Base-by-base conservation (phyloP, 1,284 basidiomycete species). In the Ceratobasidium sp. region DNA sequence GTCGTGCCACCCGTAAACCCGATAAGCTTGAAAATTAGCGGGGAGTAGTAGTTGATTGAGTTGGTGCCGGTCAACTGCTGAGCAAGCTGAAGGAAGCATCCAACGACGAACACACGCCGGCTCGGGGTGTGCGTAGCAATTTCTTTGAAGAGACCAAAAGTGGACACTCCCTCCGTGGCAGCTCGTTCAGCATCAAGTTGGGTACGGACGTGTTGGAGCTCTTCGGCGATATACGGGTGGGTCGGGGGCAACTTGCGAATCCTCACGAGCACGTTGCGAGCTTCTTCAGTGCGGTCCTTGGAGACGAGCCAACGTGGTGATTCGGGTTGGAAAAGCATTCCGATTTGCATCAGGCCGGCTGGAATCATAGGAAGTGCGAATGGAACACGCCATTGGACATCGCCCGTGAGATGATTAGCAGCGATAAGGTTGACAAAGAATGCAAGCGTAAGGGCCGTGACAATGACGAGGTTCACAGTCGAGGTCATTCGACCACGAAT, bases 401-500 rank as follows among this genome's bases (percentile, higher is more conserved):
- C 76, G 10, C 84, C 83, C 1, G 77, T 75, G 0, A 75, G 70
- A 70, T 60, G 20, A 43, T 58, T 53, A 2, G 57, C n/a, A 4
- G n/a, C n/a, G 27, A 27, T 58, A 34, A 35, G 84, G 74, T 91
- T 90, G 72, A 90, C 82, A 76, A 90, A 91, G 77, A 91, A 92
- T 0, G 88, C 89, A 53, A 91, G 80, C 88, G 91, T 90, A 69
- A 90, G 88, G 38, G 89, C 89, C 54, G 84, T 76, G 17, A 88
- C 87, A 42, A 92, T 90, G 84, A 92, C 88, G 77, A 94, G 87
- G 76, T 94, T 92, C 83, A 93, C 92, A 31, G 91, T 75, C 47
- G 90, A 88, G 0, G 89, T 89, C 56, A 90, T 87, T 32, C 88
- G 83, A 13, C 89, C 88, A 58, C 88, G 82, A 27, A 77, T 89